These are phyloP conservation scores for Exophiala alcalophila DNA, from an alignment of 2,329 filamentous ascomycete species.

Conservation along the genomic window DNA sequence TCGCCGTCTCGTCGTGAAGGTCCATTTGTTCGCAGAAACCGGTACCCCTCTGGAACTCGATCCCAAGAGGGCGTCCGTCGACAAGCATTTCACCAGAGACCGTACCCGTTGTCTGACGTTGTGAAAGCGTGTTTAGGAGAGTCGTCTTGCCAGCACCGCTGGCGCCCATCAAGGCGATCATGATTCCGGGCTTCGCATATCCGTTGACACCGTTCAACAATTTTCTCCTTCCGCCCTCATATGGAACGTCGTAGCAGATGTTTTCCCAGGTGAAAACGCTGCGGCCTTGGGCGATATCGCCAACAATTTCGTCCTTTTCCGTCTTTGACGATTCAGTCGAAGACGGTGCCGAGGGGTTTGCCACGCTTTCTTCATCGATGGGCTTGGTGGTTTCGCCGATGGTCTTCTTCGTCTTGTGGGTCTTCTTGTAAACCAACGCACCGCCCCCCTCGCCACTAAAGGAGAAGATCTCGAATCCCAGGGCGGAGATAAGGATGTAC, in stretches of 20 bases:
- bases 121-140: slow-evolving; percentile 71
- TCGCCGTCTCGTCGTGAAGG: slow-evolving; percentile 65
- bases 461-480: slow-evolving; percentile 66
- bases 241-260: slow-evolving; percentile 70
- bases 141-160: slow-evolving; percentile 83
- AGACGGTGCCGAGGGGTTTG: slow-evolving; percentile 31
- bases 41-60: slow-evolving; percentile 65
- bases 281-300: slow-evolving; percentile 55
- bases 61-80: slow-evolving; percentile 60
- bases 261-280: slow-evolving; percentile 70
- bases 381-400: slow-evolving; percentile 44
- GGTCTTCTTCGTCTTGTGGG: slow-evolving; percentile 57
- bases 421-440: slow-evolving; percentile 68
- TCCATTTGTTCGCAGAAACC: slow-evolving; percentile 73
- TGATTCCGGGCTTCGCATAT: slow-evolving; percentile 73
- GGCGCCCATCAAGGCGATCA: slow-evolving; percentile 79
- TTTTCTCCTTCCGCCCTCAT: slow-evolving; percentile 59
- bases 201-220: slow-evolving; percentile 69
- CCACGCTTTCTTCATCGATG: slow-evolving; percentile 58
- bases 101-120: slow-evolving; percentile 65
- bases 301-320: slow-evolving; percentile 42
- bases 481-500: slow-evolving; percentile 68
- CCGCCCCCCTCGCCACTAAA: slow-evolving; percentile 57
- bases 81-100: slow-evolving; percentile 69
- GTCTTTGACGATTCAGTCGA: slow-evolving; percentile 35